Conservation (phyloP, 805 yeast species). For the Pachysolen tannophilus region DNA sequence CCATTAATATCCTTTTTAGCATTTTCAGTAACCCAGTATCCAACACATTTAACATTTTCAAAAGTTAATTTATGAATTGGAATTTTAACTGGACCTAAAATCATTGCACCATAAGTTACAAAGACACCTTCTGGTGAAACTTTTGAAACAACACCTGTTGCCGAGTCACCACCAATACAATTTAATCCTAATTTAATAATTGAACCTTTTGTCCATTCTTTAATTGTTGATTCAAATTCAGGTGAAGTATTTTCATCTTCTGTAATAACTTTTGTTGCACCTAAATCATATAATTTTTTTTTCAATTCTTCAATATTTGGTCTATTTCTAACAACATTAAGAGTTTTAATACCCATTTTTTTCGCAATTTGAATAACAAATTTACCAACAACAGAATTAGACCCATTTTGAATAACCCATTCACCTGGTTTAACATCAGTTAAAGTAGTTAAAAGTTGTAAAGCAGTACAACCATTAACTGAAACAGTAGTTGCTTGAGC, state of each 20-base stretch:
- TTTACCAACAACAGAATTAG: conserved; percentile 90
- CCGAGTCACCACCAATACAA: conserved; percentile 87
- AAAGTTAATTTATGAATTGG: conserved; percentile 87
- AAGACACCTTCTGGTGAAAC: conserved; percentile 64
- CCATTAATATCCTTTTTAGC: conserved; percentile 49
- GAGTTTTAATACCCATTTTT: conserved; percentile 69
- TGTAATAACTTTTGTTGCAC: conserved; percentile 88
- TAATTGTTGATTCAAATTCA: conserved; percentile 53
- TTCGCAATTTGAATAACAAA: conserved; percentile 83
- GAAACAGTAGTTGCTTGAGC: conserved; percentile 79
- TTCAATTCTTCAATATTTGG: conserved; percentile 54
- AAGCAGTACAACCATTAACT: conserved; percentile 91
- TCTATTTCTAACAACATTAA: conserved; percentile 82
- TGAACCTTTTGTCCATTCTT: conserved; percentile 40
- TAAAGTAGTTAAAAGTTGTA: conserved; percentile 72
- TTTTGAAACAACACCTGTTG: conserved; percentile 76
- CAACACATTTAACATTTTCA: conserved; percentile 76
- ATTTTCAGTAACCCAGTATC: conserved; percentile 86
- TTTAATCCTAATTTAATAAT: conserved; percentile 73
- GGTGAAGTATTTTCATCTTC: conserved; percentile 73
- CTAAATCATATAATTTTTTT: conserved; percentile 48
- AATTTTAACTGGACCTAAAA: conserved; percentile 84
- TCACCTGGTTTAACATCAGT: conserved; percentile 56
- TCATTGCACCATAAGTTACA: conserved; percentile 96
- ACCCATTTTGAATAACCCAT: conserved; percentile 95